Evolutionary conservation across 2,329 filamentous ascomycete species (phyloP).

Genomic region (Hyphodiscus sp.): DNA sequence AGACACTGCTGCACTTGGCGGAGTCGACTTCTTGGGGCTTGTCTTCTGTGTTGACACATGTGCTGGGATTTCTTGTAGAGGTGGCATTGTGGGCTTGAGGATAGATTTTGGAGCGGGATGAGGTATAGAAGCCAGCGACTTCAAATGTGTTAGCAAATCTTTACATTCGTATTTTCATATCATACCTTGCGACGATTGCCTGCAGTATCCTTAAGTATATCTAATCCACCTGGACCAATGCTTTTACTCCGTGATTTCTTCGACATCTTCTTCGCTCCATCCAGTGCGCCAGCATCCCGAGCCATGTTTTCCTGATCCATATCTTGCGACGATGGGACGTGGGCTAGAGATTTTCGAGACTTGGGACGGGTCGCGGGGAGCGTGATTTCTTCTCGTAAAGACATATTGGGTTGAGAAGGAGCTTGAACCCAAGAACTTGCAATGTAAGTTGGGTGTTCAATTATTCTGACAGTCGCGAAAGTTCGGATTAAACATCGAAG

Average conservation of each 20-base stretch:
- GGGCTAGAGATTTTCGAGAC: slow-evolving; percentile 66
- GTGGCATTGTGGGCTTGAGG: slow-evolving; percentile 70
- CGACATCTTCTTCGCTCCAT: slow-evolving; percentile 20
- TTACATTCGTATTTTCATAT: slow-evolving; percentile 22
- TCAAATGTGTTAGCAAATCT: slow-evolving; percentile 10
- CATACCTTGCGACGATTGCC: slow-evolving; percentile 75
- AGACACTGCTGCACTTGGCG: slow-evolving; percentile 13
- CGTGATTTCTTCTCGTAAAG: slow-evolving; percentile 39
- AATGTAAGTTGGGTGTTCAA: slow-evolving; percentile 3
- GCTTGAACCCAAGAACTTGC: slow-evolving; percentile 10
- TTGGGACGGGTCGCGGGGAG: slow-evolving; percentile 45
- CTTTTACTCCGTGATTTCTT: slow-evolving; percentile 89
- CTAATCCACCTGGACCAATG: slow-evolving; percentile 84
- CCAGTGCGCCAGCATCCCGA: slow-evolving; percentile 50
- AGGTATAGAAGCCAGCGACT: slow-evolving; percentile 26
- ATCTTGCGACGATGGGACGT: slow-evolving; percentile 45
- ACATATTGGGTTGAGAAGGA: slow-evolving; percentile 29
- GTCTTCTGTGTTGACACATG: slow-evolving; percentile 24
- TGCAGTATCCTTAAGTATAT: slow-evolving; percentile 67
- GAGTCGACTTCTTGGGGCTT: slow-evolving; percentile 26
- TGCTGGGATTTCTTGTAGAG: slow-evolving; percentile 59
- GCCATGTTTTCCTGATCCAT: slow-evolving; percentile 76
- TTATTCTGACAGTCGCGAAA: slow-evolving; percentile 5
- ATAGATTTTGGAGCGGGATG: slow-evolving; percentile 59
- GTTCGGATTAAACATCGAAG: slow-evolving; percentile 9